A percentile compares a stretch with the other conserved stretches of the same genome.
These are phyloP conservation scores for Candida broadrunensis DNA, from an alignment of 805 yeast species.

Conservation along the genomic window DNA sequence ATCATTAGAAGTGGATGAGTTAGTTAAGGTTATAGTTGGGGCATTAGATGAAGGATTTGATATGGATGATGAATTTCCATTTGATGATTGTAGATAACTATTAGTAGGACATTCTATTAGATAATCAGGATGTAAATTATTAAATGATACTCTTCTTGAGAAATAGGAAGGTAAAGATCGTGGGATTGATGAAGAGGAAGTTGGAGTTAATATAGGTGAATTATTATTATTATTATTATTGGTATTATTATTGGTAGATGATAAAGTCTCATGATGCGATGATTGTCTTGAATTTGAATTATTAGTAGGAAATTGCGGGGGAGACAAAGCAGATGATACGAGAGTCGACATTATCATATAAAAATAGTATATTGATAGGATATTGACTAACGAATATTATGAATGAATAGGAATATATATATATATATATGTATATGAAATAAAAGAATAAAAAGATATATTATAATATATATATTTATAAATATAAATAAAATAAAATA, in stretches of 20 bases:
- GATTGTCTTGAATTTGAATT: neutral
- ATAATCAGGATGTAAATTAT: conserved; percentile 32
- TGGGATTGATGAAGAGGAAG: neutral
- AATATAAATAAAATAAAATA: too few species aligned
- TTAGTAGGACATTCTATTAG: neutral
- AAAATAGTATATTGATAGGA: too few species aligned
- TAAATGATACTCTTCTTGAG: conserved; percentile 43
- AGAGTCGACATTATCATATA: neutral
- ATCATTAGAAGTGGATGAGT: neutral
- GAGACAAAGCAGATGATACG: neutral
- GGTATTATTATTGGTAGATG: neutral
- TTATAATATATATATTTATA: too few species aligned
- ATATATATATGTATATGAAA: too few species aligned
- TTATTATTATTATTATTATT: neutral
- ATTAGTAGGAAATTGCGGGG: neutral
- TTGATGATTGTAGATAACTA: neutral
- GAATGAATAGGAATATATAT: too few species aligned
- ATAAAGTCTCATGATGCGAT: neutral
- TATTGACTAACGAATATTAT: too few species aligned
- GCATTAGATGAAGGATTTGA: neutral
- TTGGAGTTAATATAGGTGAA: neutral
- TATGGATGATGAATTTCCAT: neutral
- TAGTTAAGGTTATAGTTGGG: neutral
- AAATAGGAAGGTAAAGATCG: conserved; percentile 5
- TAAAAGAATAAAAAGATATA: too few species aligned